Base-by-base conservation (phyloP, 257 asterid species). In the Solanum stenotomum region DNA sequence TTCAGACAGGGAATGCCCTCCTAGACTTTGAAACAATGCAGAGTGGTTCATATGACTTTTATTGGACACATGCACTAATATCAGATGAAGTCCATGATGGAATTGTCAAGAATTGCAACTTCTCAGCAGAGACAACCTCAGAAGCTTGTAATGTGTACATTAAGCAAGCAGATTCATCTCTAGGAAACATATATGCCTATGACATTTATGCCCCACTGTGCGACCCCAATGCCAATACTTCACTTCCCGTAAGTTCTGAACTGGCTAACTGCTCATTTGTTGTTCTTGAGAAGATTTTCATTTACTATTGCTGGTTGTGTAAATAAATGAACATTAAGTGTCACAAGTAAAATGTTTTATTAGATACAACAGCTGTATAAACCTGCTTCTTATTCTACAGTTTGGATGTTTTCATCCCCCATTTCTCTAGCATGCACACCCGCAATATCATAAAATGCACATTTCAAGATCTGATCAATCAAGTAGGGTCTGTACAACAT, bases 1-100 rank as follows among this genome's bases (percentile, higher is more conserved):
- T 85, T 65, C 93, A 95, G 98, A 92, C 95, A 40, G 98, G 98
- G 18, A 95, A 94, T 67, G 95, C 95, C 3, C 89, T 89, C 3
- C 82, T 91, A 0, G 96, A 95, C 67, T 38, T 3, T 83, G 91
- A 83, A 75, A 56, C 91, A 46, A 61, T 27, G 56, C 2, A 27
- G 86, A 29, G 5, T 0, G 98, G 98, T 18, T 34, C 20, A 15
- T 91, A 56, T 18, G 97, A 94, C 59, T 92, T 90, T 86, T 34
- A 79, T 23, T 95, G 98, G 98, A 87, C 93, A 0, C 90, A 90
- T 10, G 95, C 96, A 5, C 88, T 95, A 23, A 92, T 92, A 14
- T 94, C 98, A 1, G 98, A 95, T 44, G 95, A 95, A 90, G 88
- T 93, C 14, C 94, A 94, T 83, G 9, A 81, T 0, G 94, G 89